Conservation (phyloP, 2,329 filamentous ascomycete species). For the Arthrobotrys entomopaga region DNA sequence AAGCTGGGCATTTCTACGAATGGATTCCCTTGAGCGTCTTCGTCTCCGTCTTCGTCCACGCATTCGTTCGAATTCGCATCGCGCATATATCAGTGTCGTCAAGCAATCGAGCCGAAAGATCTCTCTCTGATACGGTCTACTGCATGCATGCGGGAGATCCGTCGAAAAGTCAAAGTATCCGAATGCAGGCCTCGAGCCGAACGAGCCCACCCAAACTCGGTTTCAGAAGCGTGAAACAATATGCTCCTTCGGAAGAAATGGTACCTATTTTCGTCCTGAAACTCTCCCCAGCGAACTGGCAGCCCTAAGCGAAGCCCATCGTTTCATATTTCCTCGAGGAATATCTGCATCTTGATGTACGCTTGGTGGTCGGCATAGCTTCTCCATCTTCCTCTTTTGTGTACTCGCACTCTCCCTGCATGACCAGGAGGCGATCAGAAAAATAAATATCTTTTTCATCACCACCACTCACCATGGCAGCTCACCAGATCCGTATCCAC, state of each 20-base stretch:
- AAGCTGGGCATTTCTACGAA: no score
- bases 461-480: conserved; percentile 36
- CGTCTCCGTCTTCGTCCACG: no score
- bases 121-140: no score
- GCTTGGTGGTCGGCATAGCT: conserved; percentile 3
- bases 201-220: conserved; percentile 1
- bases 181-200: conserved; percentile 44
- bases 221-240: conserved; percentile 44
- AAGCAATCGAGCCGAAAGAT: no score
- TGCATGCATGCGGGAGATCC: neutral
- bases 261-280: conserved; percentile 47
- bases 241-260: conserved; percentile 24
- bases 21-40: no score
- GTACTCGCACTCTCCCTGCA: conserved; percentile 46
- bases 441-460: conserved; percentile 8
- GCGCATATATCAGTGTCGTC: no score
- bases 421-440: conserved; percentile 31
- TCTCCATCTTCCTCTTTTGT: conserved; percentile 24
- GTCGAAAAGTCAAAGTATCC: conserved; percentile 14
- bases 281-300: conserved; percentile 19
- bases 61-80: no score
- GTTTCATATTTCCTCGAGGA: conserved; percentile 28
- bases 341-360: neutral
- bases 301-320: conserved; percentile 42
- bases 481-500: conserved; percentile 31